These are phyloP conservation scores for Penicillium crustosum DNA, from an alignment of 2,329 filamentous ascomycete genomes.

Conservation along the genomic window DNA sequence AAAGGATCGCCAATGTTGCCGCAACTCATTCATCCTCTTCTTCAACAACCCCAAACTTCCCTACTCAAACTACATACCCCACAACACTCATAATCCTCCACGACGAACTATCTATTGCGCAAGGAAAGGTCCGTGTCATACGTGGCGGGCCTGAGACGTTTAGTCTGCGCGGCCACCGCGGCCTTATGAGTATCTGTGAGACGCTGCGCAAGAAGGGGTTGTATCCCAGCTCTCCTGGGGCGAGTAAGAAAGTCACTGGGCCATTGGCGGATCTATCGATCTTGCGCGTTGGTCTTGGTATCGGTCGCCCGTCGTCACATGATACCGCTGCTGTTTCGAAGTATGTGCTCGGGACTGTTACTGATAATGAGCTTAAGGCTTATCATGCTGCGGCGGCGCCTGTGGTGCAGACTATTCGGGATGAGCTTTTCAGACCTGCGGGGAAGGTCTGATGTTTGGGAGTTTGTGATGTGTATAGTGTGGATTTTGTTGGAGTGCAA, in stretches of 20 bases:
- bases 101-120: constrained; percentile 76
- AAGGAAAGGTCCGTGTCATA: constrained; percentile 67
- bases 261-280: constrained; percentile 37
- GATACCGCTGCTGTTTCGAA: constrained; percentile 66
- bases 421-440: constrained; percentile 41
- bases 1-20: background rate
- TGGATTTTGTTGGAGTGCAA: background rate
- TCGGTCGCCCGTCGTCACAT: constrained; percentile 73
- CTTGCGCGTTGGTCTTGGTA: constrained; percentile 74
- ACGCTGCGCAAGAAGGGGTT: constrained; percentile 49
- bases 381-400: constrained; percentile 52
- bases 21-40: background rate
- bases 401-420: constrained; percentile 54
- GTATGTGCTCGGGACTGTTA: constrained; percentile 75
- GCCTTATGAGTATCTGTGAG: constrained; percentile 65
- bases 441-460: background rate
- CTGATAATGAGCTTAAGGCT: constrained; percentile 49
- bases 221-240: constrained; percentile 35
- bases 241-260: background rate
- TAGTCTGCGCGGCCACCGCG: constrained; percentile 72
- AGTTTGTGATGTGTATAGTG: background rate
- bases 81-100: constrained; percentile 72
- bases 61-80: background rate
- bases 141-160: constrained; percentile 54
- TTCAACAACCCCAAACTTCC: background rate